phyloP scores from a whole-genome alignment of 495 filamentous ascomycete genomes.

The Saxispiralis lemnorum region DNA sequence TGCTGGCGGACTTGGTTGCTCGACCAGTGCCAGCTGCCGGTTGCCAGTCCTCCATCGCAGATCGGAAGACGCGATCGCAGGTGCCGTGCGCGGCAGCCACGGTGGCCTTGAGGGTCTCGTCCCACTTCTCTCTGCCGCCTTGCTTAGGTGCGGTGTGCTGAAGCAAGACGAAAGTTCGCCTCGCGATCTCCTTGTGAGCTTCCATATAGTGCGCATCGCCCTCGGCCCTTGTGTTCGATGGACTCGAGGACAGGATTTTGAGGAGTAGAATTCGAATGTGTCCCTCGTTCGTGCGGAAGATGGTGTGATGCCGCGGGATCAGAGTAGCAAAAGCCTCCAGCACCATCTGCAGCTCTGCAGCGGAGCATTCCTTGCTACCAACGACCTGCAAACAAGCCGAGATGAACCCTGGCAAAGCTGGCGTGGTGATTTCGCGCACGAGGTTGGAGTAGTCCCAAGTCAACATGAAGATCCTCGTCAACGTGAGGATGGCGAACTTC shows the following conservation, averaged over 20 bases:
- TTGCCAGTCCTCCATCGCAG: slow-evolving; percentile 62
- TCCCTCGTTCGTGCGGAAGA: slow-evolving; percentile 52
- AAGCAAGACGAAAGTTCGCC: slow-evolving; percentile 45
- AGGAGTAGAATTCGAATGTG: slow-evolving; percentile 46
- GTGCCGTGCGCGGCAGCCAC: slow-evolving; percentile 47
- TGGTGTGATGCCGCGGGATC: slow-evolving; percentile 58
- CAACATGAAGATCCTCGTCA: slow-evolving; percentile 66
- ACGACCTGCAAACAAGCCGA: slow-evolving; percentile 45
- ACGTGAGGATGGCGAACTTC: slow-evolving; percentile 51
- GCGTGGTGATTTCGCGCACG: slow-evolving; percentile 74
- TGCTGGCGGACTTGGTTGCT: slow-evolving; percentile 11
- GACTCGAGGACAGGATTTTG: slow-evolving; percentile 39
- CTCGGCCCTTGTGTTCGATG: slow-evolving; percentile 12
- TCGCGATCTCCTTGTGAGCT: slow-evolving; percentile 28
- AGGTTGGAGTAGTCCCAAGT: slow-evolving; percentile 66
- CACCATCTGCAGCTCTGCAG: slow-evolving; percentile 39
- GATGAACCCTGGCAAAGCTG: slow-evolving; percentile 56
- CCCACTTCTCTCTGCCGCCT: slow-evolving; percentile 55
- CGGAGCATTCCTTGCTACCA: slow-evolving; percentile 20
- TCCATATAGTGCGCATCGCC: slow-evolving; percentile 6
- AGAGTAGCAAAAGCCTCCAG: slow-evolving; percentile 47
- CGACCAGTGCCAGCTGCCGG: slow-evolving; percentile 28
- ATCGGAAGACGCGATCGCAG: slow-evolving; percentile 55
- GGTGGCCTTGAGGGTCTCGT: slow-evolving; percentile 37
- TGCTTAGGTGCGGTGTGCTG: slow-evolving; percentile 64